phyloP scores from a whole-genome alignment of 441 rosid species.

The Omphalea diandra region DNA sequence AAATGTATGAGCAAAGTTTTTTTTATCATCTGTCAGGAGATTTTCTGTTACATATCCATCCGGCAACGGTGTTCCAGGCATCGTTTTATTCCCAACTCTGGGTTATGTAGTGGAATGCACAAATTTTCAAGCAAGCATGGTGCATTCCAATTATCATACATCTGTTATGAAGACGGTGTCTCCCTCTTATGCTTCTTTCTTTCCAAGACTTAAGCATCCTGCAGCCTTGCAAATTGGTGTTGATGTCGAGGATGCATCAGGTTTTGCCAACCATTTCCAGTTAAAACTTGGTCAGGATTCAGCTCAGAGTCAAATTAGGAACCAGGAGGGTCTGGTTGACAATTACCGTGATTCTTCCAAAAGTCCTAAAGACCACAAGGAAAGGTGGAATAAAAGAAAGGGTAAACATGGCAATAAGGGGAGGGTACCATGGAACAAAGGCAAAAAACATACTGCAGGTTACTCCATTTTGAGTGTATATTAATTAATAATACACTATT shows the following conservation, averaged over 20 bases:
- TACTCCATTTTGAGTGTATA: conserved; percentile 14
- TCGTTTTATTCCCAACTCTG: conserved; percentile 21
- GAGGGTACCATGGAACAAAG: conserved; percentile 86
- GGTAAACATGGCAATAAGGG: conserved; percentile 78
- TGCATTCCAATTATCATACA: conserved; percentile 21
- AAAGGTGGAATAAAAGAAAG: conserved; percentile 53
- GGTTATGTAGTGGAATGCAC: conserved; percentile 25
- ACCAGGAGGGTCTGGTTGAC: conserved; percentile 28
- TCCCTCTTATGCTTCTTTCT: conserved; percentile 17
- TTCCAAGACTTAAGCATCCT: conserved; percentile 21
- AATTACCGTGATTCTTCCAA: conserved; percentile 6
- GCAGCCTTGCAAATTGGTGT: conserved; percentile 29
- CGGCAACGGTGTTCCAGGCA: conserved; percentile 13
- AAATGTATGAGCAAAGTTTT: not conserved
- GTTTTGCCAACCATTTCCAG: conserved; percentile 22
- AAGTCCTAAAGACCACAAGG: conserved; percentile 25
- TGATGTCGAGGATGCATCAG: conserved; percentile 27
- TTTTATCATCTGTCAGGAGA: conserved; percentile 31
- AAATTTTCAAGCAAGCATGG: conserved; percentile 16
- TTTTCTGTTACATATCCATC: conserved; percentile 29
- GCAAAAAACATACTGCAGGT: conserved; percentile 73
- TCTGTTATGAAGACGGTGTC: conserved; percentile 21
- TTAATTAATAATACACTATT: conserved; percentile 5
- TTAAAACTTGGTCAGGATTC: conserved; percentile 19
- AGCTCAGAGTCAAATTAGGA: conserved; percentile 23